A percentile compares a stretch with the other conserved stretches of the same genome.
Evolutionary conservation across 2,329 filamentous ascomycete genomes (phyloP).

Genomic region (Ceratocystis harringtonii): DNA sequence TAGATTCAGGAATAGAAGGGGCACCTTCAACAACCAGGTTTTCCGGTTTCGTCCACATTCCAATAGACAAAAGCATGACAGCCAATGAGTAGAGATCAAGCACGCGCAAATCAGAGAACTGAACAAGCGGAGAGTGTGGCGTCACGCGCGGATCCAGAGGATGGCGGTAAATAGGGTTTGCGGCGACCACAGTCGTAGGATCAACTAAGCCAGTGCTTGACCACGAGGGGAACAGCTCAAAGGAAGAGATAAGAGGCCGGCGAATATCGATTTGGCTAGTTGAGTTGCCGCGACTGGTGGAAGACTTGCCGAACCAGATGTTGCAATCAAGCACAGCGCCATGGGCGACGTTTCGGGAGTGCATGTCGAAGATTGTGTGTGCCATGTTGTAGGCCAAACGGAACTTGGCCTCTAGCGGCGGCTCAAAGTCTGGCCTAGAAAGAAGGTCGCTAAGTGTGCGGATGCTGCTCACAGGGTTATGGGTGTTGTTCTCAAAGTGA

Average conservation of each 20-base stretch:
- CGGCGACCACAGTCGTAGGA: slow-evolving; percentile 20
- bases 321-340: slow-evolving; percentile 54
- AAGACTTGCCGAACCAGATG: slow-evolving; percentile 46
- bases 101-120: slow-evolving; percentile 40
- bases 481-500: slow-evolving; percentile 2
- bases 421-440: slow-evolving; percentile 38
- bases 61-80: slow-evolving; percentile 58
- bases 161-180: slow-evolving; percentile 43
- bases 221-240: slow-evolving; percentile 47
- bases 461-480: slow-evolving; percentile 38
- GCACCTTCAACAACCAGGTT: slow-evolving; percentile 31
- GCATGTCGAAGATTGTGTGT: slow-evolving; percentile 59
- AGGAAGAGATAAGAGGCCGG: slow-evolving; percentile 55
- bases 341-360: slow-evolving; percentile 53
- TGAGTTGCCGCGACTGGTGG: slow-evolving; percentile 28
- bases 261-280: slow-evolving; percentile 45
- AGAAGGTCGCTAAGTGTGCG: slow-evolving; percentile 42
- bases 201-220: slow-evolving; percentile 24
- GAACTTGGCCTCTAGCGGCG: slow-evolving; percentile 61
- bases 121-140: slow-evolving; percentile 32
- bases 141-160: slow-evolving; percentile 44
- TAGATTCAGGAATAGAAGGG: slow-evolving; percentile 28
- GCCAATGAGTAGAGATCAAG: slow-evolving; percentile 60
- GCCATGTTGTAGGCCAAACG: slow-evolving; percentile 57
- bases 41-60: slow-evolving; percentile 56